Base-by-base conservation (phyloP, 768 basidiomycete species). In the Kwoniella sp. region DNA sequence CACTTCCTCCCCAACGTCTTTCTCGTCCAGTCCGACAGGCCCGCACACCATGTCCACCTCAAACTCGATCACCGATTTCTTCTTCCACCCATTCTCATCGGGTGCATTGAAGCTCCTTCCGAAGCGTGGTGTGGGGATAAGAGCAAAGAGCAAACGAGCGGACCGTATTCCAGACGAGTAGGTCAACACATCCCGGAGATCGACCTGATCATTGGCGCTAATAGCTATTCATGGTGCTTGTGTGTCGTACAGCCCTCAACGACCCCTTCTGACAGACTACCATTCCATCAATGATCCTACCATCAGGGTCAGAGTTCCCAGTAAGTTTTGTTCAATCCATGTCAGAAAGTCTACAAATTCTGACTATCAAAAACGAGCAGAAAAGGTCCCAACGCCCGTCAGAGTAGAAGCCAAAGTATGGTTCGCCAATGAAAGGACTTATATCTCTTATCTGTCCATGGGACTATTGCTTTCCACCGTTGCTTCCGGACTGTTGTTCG, bases 351-450 rank as follows among this genome's bases (percentile, higher is more conserved):
- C 37, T 15, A 52, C 9, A 51, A 46, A 54, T 24, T 30, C 22
- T 44, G 26, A 56, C 58, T 36, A 67, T 37, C 40, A 5, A 10
- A 1, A 10, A n/a, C 27, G 48, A 48, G 25, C 58, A 78, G 77
- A 78, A 40, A 79, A 79, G 56, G 65, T 76, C 8, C 56, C 61
- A 1, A 80, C 76, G 3, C 75, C 77, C 0, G 83, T 97, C 71
- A 90, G 87, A 67, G 92, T 97, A 19, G 93, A 97, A 77, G 88
- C 87, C 22, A 97, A 97, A 74, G 93, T 97, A 52, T 97, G 94
- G 93, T 95, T 97, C 78, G 92, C 93, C 9, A 96, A 96, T 74
- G 93, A 97, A 80, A 68, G 80, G 24, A 82, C 95, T 1, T 96
- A 93, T 90, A 85, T 98, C 30, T 85, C 93, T 0, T 99, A 95